Base-by-base conservation (phyloP, 805 yeast genomes). In the Barnettozyma siamensis region DNA sequence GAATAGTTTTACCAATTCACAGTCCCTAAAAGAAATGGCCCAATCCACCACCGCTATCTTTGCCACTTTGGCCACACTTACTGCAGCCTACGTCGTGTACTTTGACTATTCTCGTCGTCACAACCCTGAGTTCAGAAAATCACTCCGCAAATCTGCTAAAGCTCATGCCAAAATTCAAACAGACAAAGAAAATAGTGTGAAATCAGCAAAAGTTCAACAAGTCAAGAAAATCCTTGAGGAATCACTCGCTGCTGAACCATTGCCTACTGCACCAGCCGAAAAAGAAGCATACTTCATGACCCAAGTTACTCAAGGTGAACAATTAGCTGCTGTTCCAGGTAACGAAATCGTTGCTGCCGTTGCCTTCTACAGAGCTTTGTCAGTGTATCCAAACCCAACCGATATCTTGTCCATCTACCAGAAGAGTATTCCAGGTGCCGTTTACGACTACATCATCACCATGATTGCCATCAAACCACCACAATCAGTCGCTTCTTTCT, bases 381-480 rank as follows among this genome's bases (percentile, higher is more conserved):
- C 87, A 32, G 89, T 88, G 38, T 91, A 89, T 65, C 98, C 99
- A 47, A 83, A 84, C 64, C 99, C 99, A 45, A 82, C 94, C 42
- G 96, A 88, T 57, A 78, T 93, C 54, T 73, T 93, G 60, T 83
- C 83, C 38, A 80, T 91, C 55, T 91, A 87, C 68, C 96, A 91
- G 70, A 84, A 84, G 70, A 75, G 89, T 40, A 79, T 91, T 50
- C 89, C 93, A 39, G 83, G 80, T 59, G 80, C 76, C 35, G 80
- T 89, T 43, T 81, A 88, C 60, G 96, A 88, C 59, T 71, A 80
- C 53, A 75, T 91, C 53, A 84, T 88, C 54, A 75, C 83, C 75
- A 81, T 89, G 88, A 81, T 91, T 62, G 94, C 95, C 42, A 76
- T 86, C 54, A 76, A 83, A 56, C 97, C 97, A 35, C 97, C 98